Conservation (phyloP, 169 alveolate species). For the Eimeria tenella region DNA sequence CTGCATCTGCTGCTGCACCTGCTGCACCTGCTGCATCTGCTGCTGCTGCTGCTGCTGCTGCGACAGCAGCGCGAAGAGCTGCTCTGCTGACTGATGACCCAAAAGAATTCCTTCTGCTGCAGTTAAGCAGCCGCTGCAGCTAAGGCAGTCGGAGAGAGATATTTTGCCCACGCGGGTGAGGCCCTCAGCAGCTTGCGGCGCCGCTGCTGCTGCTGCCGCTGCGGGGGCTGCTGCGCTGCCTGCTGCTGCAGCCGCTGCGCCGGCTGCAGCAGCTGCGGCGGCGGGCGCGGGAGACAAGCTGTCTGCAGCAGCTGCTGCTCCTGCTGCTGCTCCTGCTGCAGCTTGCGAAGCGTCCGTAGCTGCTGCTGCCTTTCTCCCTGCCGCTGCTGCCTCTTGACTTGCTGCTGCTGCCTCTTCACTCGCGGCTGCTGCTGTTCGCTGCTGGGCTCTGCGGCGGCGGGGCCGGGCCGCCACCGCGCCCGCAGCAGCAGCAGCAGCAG, state of each 20-base stretch:
- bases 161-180: slow-evolving; percentile 87
- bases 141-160: slow-evolving; percentile 92
- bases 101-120: slow-evolving; percentile 93
- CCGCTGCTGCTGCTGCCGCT: not conserved
- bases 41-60: slow-evolving; percentile 21
- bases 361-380: not conserved
- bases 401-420: not conserved
- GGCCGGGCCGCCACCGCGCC: not conserved
- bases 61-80: slow-evolving; percentile 81
- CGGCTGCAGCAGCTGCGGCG: not conserved
- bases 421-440: not conserved
- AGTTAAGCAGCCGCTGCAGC: slow-evolving; percentile 96
- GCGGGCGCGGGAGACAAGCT: no score
- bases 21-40: not conserved
- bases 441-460: slow-evolving; percentile 27
- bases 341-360: not conserved
- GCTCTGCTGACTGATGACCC: slow-evolving; percentile 87
- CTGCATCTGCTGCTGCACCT: no score
- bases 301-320: no score
- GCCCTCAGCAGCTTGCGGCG: not conserved
- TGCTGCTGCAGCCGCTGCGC: slow-evolving; percentile 6
- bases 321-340: no score
- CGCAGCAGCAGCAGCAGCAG: not conserved
- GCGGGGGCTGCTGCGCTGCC: not conserved
- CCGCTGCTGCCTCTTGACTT: not conserved